Conservation (phyloP, 208 protist species). For the Trypanosoma melophagium region DNA sequence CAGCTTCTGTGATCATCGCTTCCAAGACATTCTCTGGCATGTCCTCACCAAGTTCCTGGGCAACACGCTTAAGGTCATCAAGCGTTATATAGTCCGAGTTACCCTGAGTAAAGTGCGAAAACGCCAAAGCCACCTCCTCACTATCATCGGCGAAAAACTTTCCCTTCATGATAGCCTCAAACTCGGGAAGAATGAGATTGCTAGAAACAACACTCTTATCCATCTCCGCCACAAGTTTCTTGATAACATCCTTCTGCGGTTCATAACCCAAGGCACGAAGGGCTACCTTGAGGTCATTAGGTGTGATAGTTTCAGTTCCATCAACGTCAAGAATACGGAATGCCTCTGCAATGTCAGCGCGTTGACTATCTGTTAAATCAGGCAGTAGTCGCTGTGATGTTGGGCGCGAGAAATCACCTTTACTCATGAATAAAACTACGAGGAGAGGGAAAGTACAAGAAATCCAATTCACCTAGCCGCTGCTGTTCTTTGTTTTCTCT, state of each 20-base stretch:
- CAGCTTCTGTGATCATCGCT: slow-evolving; percentile 95
- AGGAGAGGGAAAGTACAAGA: no score
- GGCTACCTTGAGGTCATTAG: slow-evolving; percentile 93
- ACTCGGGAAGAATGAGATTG: slow-evolving; percentile 89
- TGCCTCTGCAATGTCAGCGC: slow-evolving; percentile 92
- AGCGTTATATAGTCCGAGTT: slow-evolving; percentile 95
- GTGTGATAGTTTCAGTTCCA: slow-evolving; percentile 91
- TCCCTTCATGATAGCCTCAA: slow-evolving; percentile 89
- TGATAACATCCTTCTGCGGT: slow-evolving; percentile 91
- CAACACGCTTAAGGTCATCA: slow-evolving; percentile 95
- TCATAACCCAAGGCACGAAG: slow-evolving; percentile 95
- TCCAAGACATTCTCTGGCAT: slow-evolving; percentile 95
- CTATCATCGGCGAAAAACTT: slow-evolving; percentile 90
- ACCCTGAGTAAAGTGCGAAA: slow-evolving; percentile 94
- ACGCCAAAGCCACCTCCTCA: slow-evolving; percentile 93
- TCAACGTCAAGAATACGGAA: slow-evolving; percentile 96
- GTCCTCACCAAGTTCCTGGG: slow-evolving; percentile 93
- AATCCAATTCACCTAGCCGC: neutral
- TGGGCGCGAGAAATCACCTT: slow-evolving; percentile 11
- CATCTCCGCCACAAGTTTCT: slow-evolving; percentile 90
- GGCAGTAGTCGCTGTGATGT: slow-evolving; percentile 60
- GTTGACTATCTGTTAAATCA: slow-evolving; percentile 86
- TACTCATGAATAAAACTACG: slow-evolving; percentile 7
- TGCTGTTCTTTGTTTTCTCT: neutral
- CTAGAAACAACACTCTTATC: slow-evolving; percentile 90